A percentile compares a stretch with the other conserved stretches of the same genome.
Conservation (phyloP, 257 asterid species). For the Gardenia jasminoides region DNA sequence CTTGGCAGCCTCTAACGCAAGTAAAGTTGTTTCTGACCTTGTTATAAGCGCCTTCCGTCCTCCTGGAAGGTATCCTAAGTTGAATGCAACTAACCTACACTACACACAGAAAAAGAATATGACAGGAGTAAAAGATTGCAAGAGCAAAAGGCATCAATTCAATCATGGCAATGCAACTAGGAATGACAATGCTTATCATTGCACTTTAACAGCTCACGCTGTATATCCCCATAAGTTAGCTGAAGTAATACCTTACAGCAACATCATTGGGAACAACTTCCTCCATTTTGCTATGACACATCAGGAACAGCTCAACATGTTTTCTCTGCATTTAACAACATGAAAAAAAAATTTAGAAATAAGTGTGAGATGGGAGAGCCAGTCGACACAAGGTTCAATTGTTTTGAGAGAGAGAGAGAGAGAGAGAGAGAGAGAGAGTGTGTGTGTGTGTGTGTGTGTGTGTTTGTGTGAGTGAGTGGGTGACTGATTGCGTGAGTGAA, state of each 20-base stretch:
- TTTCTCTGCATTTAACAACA: conserved; percentile 52
- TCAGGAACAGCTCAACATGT: conserved; percentile 71
- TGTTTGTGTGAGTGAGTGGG: too few relatives aligned
- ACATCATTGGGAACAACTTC: conserved; percentile 65
- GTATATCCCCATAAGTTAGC: background rate
- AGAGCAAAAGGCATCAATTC: background rate
- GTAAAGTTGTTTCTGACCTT: conserved; percentile 58
- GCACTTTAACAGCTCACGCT: background rate
- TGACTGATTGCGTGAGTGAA: too few relatives aligned
- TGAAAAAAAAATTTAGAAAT: conserved; percentile 11
- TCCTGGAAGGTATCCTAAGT: conserved; percentile 96
- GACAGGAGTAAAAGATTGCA: background rate
- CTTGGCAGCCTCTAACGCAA: conserved; percentile 76
- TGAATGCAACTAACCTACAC: conserved; percentile 84
- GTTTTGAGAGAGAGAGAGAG: background rate
- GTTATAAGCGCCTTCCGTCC: conserved; percentile 72
- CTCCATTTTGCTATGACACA: conserved; percentile 86
- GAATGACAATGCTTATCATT: background rate
- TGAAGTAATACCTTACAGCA: conserved; percentile 56
- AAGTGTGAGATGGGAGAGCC: conserved; percentile 9
- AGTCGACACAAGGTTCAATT: conserved; percentile 6
- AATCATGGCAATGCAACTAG: background rate
- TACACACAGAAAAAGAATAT: conserved; percentile 1
- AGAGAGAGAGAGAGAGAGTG: too few relatives aligned
- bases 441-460: too few relatives aligned